Evolutionary conservation across 129 eudicot species (phyloP).

Genomic region (Helianthus tuberosus): DNA sequence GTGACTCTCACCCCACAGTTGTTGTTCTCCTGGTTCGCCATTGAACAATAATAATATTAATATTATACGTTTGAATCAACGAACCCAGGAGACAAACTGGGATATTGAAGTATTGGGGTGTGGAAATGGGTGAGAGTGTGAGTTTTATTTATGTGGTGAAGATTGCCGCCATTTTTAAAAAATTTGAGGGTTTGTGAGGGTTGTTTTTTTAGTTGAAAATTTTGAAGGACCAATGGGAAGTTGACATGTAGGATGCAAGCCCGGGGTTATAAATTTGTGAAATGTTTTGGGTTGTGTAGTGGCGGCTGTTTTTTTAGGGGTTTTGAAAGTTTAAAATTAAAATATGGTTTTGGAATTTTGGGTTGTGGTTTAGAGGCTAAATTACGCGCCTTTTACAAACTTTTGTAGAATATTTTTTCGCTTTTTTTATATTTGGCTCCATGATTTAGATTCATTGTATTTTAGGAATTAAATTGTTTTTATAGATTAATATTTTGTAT

Average conservation of each 20-base stretch:
- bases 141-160: conserved; percentile 25
- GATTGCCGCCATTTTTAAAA: conserved; percentile 54
- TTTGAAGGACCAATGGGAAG: conserved; percentile 24
- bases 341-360: no score
- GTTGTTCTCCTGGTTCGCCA: conserved; percentile 68
- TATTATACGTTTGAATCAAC: not conserved
- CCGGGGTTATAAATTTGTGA: conserved; percentile 8
- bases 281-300: conserved; percentile 13
- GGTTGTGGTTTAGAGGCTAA: no score
- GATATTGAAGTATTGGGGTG: conserved; percentile 5
- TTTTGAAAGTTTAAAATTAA: not conserved
- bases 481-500: no score
- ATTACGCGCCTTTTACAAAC: no score
- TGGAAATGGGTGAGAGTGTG: not conserved
- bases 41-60: conserved; percentile 5
- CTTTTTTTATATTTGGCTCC: no score
- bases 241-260: conserved; percentile 17
- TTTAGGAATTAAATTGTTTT: no score
- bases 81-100: conserved; percentile 29
- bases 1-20: conserved; percentile 46
- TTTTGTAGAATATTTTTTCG: no score
- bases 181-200: not conserved
- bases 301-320: conserved; percentile 24
- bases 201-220: conserved; percentile 3
- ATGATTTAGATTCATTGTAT: no score